Evolutionary conservation across 129 eudicot genomes (phyloP).

Genomic region (Escallonia rubra): DNA sequence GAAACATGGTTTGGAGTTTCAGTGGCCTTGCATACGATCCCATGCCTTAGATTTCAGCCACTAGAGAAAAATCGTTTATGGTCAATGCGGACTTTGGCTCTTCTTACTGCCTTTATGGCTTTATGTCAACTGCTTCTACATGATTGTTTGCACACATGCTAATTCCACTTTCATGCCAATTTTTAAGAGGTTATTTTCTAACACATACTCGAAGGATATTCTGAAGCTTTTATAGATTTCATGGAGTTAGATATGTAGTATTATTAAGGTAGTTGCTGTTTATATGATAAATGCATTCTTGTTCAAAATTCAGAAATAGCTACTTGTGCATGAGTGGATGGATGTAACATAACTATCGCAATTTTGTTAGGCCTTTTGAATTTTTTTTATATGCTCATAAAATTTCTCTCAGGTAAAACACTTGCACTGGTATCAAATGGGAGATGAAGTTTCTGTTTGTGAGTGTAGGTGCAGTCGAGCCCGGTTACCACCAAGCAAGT

Average conservation of each 20-base stretch:
- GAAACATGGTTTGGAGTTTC: neutral
- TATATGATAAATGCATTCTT: too few species aligned
- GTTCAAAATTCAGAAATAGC: too few species aligned
- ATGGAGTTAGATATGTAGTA: too few species aligned
- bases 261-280: too few species aligned
- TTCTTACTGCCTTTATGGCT: neutral
- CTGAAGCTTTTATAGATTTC: too few species aligned
- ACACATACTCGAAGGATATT: too few species aligned
- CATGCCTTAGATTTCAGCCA: neutral
- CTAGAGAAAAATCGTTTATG: neutral
- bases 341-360: neutral
- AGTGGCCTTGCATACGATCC: neutral
- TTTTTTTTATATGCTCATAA: neutral
- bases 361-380: neutral
- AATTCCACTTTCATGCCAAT: neutral
- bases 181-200: too few species aligned
- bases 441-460: constrained; percentile 68
- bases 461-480: constrained; percentile 97
- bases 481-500: constrained; percentile 91
- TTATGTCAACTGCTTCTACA: too few species aligned
- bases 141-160: neutral
- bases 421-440: constrained; percentile 82
- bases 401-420: constrained; percentile 68
- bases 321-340: neutral
- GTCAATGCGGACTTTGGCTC: neutral